Evolutionary conservation across 495 filamentous ascomycete genomes (phyloP), one percentile per base, ranked within the genome.

Genomic region (Geopyxis carbonaria): DNA sequence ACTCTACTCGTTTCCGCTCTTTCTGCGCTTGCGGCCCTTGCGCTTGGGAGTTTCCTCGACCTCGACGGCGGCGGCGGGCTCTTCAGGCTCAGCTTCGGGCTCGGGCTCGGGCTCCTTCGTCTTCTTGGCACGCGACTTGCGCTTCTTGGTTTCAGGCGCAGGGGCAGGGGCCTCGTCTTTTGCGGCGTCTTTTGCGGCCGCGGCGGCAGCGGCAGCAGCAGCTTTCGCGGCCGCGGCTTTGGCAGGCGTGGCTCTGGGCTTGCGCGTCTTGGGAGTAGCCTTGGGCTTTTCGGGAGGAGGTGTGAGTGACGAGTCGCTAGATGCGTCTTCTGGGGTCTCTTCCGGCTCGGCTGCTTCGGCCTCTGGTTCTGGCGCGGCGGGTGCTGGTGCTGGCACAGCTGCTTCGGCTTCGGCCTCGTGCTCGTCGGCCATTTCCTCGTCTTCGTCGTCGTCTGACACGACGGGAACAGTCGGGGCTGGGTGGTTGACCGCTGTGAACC

Each of bases 221-320:
- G n/a, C n/a, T n/a, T n/a, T n/a, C n/a, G n/a, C n/a, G 16, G 32
- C 21, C 1, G 39, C 19, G 1, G 46, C 31, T 31, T 47, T 50
- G 30, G 56, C 42, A 3, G 41, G 38, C 11, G 44, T 48, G 9
- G 42, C 49, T 56, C 70, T 69, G 32, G 56, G 37, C 5, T 54
- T 54, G 19, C 48, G 48, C 19, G 38, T 32, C 59, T 68, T 73
- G 45, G 69, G 64, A 23, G 54, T 62, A 27, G 50, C 47, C 49
- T 61, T 59, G 10, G 58, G 38, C 15, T 46, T 64, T 45, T 61
- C 63, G 5, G 72, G 67, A 21, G 70, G 72, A 37, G 65, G 63
- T 48, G 64, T 68, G 20, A 61, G 54, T 11, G 69, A 63, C 29
- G 69, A 63, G 54, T 75, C 68, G 3, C 66, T 64, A 23, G 70